These are phyloP conservation scores for Coemansia erecta DNA, from an alignment of 192 early-diverging fungal species.

Conservation along the genomic window DNA sequence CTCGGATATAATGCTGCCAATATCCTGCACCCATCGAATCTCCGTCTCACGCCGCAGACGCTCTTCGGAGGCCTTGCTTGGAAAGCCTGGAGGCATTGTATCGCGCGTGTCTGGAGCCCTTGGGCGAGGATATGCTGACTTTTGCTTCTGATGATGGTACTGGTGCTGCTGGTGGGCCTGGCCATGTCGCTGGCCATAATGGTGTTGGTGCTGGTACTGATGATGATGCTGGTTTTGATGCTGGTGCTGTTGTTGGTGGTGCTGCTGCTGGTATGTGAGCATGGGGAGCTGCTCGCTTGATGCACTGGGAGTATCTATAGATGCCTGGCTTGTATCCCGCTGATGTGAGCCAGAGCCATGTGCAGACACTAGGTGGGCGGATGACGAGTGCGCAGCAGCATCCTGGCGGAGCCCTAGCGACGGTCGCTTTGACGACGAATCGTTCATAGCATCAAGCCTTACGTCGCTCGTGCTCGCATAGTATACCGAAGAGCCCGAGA, in stretches of 20 bases:
- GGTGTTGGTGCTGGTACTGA: slow-evolving; percentile 11
- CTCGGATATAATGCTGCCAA: slow-evolving; percentile 31
- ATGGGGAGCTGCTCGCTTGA: slow-evolving; percentile 29
- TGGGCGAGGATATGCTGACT: background rate
- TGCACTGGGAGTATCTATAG: slow-evolving; percentile 17
- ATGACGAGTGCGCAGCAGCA: background rate
- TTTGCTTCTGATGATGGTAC: slow-evolving; percentile 8
- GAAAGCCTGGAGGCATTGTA: slow-evolving; percentile 30
- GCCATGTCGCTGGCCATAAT: slow-evolving; percentile 10
- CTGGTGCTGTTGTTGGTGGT: slow-evolving; percentile 11
- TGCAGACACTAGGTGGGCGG: slow-evolving; percentile 12
- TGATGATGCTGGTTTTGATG: slow-evolving; percentile 13
- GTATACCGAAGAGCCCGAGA: slow-evolving; percentile 18
- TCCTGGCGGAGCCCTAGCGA: slow-evolving; percentile 43
- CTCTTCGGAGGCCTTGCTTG: slow-evolving; percentile 43
- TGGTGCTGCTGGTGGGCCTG: slow-evolving; percentile 6
- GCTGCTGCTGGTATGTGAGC: slow-evolving; percentile 5
- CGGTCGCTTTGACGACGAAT: slow-evolving; percentile 30
- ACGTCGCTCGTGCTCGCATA: slow-evolving; percentile 39
- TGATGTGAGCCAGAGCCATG: slow-evolving; percentile 7
- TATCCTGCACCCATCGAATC: slow-evolving; percentile 49
- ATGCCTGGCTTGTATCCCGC: slow-evolving; percentile 19
- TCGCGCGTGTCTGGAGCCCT: slow-evolving; percentile 24
- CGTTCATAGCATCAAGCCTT: slow-evolving; percentile 29
- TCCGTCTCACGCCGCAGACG: slow-evolving; percentile 51